Evolutionary conservation across 345 rosid genomes (phyloP).

Genomic region (Physaria fendleri): DNA sequence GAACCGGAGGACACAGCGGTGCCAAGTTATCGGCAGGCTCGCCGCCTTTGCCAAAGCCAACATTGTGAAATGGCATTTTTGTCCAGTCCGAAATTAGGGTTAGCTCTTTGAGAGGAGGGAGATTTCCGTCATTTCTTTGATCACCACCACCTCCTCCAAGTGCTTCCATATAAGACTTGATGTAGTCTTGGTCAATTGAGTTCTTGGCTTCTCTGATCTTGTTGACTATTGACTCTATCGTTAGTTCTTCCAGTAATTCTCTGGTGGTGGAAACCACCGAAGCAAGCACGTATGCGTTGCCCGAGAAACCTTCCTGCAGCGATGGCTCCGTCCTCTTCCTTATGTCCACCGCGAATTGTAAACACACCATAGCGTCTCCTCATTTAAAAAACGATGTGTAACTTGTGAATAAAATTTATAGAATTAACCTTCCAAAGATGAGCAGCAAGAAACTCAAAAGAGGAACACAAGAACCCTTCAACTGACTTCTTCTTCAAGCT

Average conservation of each 20-base stretch:
- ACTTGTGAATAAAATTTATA: background rate
- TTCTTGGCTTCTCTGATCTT: slow-evolving; percentile 57
- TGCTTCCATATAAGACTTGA: slow-evolving; percentile 48
- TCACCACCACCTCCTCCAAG: slow-evolving; percentile 32
- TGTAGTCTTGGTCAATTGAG: slow-evolving; percentile 40
- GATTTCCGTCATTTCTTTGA: slow-evolving; percentile 28
- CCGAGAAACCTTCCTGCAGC: slow-evolving; percentile 46
- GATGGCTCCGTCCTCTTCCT: slow-evolving; percentile 45
- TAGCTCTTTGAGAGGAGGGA: slow-evolving; percentile 51
- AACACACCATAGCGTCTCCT: slow-evolving; percentile 50
- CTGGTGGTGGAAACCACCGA: slow-evolving; percentile 45
- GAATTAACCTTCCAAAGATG: slow-evolving; percentile 60
- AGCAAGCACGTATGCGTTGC: slow-evolving; percentile 60
- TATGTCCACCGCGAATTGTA: slow-evolving; percentile 61
- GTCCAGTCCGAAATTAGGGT: slow-evolving; percentile 70
- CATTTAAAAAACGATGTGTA: background rate
- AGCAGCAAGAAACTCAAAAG: slow-evolving; percentile 59
- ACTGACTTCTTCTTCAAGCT: slow-evolving; percentile 38
- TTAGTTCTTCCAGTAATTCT: slow-evolving; percentile 42
- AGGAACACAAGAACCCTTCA: slow-evolving; percentile 35
- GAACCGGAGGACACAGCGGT: slow-evolving; percentile 58
- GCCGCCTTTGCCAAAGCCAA: slow-evolving; percentile 36
- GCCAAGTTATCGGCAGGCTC: slow-evolving; percentile 40
- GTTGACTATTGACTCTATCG: slow-evolving; percentile 30
- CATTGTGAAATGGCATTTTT: slow-evolving; percentile 58